Base-by-base conservation (phyloP, 2,329 filamentous ascomycete genomes). In the Diaporthe longicolla region DNA sequence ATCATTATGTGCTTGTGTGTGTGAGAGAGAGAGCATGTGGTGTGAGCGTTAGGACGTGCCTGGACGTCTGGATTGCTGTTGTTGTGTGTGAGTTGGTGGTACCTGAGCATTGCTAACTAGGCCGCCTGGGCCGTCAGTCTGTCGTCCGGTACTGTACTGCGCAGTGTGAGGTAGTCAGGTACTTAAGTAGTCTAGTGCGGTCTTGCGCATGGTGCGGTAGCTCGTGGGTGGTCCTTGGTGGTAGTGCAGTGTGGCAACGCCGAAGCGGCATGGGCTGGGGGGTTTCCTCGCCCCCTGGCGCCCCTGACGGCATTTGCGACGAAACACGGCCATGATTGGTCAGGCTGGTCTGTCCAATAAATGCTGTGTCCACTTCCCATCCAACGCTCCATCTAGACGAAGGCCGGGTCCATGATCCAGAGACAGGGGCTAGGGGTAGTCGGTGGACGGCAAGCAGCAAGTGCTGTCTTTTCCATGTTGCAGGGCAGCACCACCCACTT, bases 271-370 rank as follows among this genome's bases (percentile, higher is more conserved):
- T 71, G 57, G 32, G 57, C 55, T 63, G 70, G 70, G 29, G 45
- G 48, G 70, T 24, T 24, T 48, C 35, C 57, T 43, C 19, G 15
- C 70, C 70, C 70, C 70, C 70, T 71, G 70, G 70, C 24, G 70
- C 70, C 70, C 70, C 70, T 71, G 70, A 71, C 70, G 70, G 70
- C 70, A 71, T 63, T 71, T 63, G 70, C 70, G 70, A 45, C 43
- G 57, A 71, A 63, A 63, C 57, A 19, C 45, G 45, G n/a, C 45
- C 26, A 48, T 71, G 57, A 40, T 71, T 71, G 70, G 70, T 45
- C 19, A 7, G 35, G n/a, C 15, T 19, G 11, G 37, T 24, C 24
- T 63, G 45, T 71, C 48, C 70, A 71, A 71, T 71, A 71, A 71
- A 63, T 63, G 35, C 40, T 63, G 57, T 71, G 69, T 71, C 57